Conservation (phyloP, 2,329 filamentous ascomycete genomes). For the Colletotrichum limetticola region DNA sequence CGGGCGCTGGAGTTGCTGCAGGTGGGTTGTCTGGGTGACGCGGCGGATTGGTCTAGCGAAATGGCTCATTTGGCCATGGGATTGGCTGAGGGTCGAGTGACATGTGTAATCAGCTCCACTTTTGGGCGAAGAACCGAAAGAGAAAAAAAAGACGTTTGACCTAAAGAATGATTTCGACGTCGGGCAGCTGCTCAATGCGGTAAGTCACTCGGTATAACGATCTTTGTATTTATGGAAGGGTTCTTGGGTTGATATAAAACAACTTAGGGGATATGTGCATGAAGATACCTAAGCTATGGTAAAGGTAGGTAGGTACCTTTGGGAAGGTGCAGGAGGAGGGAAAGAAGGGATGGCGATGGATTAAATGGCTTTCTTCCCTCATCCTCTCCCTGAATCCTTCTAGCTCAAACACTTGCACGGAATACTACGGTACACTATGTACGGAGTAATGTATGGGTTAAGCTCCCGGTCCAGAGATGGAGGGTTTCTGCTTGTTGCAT, state of each 20-base stretch:
- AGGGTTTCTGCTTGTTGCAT: slow-evolving; percentile 1
- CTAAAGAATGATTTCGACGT: neutral
- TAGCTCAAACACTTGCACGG: neutral
- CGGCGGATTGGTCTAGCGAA: slow-evolving; percentile 22
- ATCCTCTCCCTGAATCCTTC: neutral
- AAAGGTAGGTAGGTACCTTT: too few relatives aligned
- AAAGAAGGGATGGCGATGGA: neutral
- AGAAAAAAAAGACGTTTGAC: neutral
- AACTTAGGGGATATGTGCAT: too few relatives aligned
- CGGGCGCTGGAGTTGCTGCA: slow-evolving; percentile 5
- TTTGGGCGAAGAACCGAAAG: neutral
- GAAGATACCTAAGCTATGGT: too few relatives aligned
- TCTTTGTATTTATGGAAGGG: neutral
- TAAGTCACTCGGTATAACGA: slow-evolving; percentile 13
- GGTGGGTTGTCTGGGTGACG: slow-evolving; percentile 31
- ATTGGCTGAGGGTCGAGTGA: slow-evolving; percentile 23
- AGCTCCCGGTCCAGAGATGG: neutral
- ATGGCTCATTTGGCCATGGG: slow-evolving; percentile 18
- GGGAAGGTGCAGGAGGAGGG: neutral
- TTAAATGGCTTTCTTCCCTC: neutral
- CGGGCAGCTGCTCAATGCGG: slow-evolving; percentile 2
- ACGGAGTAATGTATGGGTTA: neutral
- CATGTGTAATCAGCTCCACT: slow-evolving; percentile 22
- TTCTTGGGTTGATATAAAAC: too few relatives aligned
- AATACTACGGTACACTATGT: neutral